Evolutionary conservation across 495 filamentous ascomycete genomes (phyloP).

Genomic region (Thozetella sp.): DNA sequence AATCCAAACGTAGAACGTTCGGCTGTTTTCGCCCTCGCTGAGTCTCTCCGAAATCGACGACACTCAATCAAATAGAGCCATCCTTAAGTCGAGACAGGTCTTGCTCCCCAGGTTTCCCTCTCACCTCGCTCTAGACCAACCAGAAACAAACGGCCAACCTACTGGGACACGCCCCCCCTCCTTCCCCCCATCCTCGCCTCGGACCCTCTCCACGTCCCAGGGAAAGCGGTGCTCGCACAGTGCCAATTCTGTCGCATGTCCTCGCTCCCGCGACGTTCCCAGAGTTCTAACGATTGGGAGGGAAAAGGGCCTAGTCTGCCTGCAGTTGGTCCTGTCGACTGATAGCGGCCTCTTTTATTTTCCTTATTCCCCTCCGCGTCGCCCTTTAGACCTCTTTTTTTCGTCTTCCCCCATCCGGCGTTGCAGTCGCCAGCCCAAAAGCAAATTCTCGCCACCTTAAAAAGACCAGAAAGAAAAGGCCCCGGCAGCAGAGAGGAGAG

Average conservation of each 20-base stretch:
- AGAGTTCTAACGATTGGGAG: neutral
- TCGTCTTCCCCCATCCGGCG: neutral
- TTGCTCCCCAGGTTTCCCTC: neutral
- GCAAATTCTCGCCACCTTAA: too few species aligned
- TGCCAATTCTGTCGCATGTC: neutral
- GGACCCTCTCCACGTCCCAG: neutral
- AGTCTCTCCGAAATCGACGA: neutral
- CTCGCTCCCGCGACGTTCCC: neutral
- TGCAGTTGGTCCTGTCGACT: neutral
- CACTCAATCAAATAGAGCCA: too few species aligned
- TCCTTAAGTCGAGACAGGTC: neutral
- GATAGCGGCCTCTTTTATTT: neutral
- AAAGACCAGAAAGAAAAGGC: too few species aligned
- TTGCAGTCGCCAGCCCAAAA: too few species aligned
- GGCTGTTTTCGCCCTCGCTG: neutral
- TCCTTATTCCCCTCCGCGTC: neutral
- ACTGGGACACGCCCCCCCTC: neutral
- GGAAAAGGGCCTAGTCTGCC: neutral
- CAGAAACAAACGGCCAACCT: neutral
- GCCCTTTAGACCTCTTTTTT: neutral
- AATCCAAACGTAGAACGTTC: too few species aligned
- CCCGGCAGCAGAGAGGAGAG: neutral
- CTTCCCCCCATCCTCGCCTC: too few species aligned
- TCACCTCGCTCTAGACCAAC: constrained; percentile 2
- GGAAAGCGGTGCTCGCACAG: neutral